phyloP scores from a whole-genome alignment of 495 filamentous ascomycete genomes.

The Bryoglossum gracile region DNA sequence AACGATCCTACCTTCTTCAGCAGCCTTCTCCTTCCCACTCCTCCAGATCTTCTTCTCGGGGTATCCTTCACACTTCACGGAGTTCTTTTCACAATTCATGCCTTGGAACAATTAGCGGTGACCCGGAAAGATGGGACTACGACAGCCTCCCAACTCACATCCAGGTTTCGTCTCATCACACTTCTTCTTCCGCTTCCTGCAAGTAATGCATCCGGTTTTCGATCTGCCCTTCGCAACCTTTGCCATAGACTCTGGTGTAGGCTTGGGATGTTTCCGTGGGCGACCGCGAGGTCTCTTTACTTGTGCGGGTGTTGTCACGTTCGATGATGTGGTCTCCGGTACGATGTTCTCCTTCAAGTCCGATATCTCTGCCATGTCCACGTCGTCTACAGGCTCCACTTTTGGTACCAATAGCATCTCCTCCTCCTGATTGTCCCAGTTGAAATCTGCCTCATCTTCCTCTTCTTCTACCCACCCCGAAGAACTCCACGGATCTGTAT shows the following conservation, averaged over 20 bases:
- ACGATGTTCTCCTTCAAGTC: slow-evolving; percentile 9
- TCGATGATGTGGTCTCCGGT: slow-evolving; percentile 2
- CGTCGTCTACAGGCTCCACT: slow-evolving; percentile 22
- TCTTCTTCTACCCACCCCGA: slow-evolving; percentile 23
- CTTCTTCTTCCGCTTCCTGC: slow-evolving; percentile 90
- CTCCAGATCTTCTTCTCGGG: slow-evolving; percentile 84
- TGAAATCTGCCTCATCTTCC: slow-evolving; percentile 10
- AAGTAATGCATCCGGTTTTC: slow-evolving; percentile 92
- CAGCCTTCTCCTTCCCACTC: slow-evolving; percentile 66
- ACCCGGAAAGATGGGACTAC: too few species aligned
- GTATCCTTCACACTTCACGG: slow-evolving; percentile 87
- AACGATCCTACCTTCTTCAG: slow-evolving; percentile 57
- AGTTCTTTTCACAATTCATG: slow-evolving; percentile 89
- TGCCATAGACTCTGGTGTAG: slow-evolving; percentile 39
- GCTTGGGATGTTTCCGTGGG: slow-evolving; percentile 75
- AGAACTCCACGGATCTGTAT: slow-evolving; percentile 22
- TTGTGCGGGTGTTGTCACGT: slow-evolving; percentile 9
- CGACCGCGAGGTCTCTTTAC: slow-evolving; percentile 63
- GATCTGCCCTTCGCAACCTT: slow-evolving; percentile 82
- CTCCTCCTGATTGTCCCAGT: slow-evolving; percentile 19
- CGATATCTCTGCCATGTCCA: slow-evolving; percentile 14
- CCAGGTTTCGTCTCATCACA: slow-evolving; percentile 90
- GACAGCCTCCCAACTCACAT: slow-evolving; percentile 48
- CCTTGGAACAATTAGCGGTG: slow-evolving; percentile 36
- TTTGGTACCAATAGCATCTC: slow-evolving; percentile 15